Evolutionary conservation across 164 flowering plant species (phyloP).

Genomic region (Piper longum): DNA sequence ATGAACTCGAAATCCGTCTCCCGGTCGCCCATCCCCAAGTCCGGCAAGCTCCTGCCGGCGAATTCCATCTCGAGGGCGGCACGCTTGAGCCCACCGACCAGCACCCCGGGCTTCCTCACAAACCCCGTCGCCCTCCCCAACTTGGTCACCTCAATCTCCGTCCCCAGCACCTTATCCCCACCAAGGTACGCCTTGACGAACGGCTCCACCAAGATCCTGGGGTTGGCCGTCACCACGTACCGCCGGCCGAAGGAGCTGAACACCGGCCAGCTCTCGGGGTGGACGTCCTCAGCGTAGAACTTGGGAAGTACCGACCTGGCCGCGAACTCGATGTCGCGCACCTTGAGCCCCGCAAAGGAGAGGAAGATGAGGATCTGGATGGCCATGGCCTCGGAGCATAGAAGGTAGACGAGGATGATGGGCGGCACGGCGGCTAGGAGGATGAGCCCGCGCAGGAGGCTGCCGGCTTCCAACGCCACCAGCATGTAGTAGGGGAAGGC

Average conservation of each 20-base stretch:
- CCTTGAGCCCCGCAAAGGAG: slow-evolving; percentile 41
- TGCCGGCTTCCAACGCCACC: slow-evolving; percentile 62
- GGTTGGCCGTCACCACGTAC: slow-evolving; percentile 50
- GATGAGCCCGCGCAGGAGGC: slow-evolving; percentile 34
- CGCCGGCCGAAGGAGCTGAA: slow-evolving; percentile 51
- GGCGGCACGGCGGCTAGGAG: slow-evolving; percentile 43
- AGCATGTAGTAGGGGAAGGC: slow-evolving; percentile 75
- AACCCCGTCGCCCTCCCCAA: slow-evolving; percentile 64
- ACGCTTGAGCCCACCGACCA: slow-evolving; percentile 43
- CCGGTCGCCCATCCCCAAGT: slow-evolving; percentile 64
- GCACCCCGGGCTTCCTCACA: slow-evolving; percentile 47
- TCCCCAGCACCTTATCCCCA: slow-evolving; percentile 62
- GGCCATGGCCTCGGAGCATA: slow-evolving; percentile 40
- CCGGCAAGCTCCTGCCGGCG: slow-evolving; percentile 38
- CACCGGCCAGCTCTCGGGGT: slow-evolving; percentile 56
- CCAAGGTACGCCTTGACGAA: slow-evolving; percentile 46
- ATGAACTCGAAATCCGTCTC: slow-evolving; percentile 58
- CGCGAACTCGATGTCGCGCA: slow-evolving; percentile 44
- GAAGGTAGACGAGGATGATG: slow-evolving; percentile 34
- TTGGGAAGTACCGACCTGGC: slow-evolving; percentile 52
- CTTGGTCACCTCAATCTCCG: slow-evolving; percentile 47
- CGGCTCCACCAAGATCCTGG: slow-evolving; percentile 65
- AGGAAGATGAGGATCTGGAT: slow-evolving; percentile 38
- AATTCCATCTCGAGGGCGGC: slow-evolving; percentile 37
- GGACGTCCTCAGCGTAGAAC: slow-evolving; percentile 66